Evolutionary conservation across 768 basidiomycete species (phyloP), one percentile per base, ranked within the genome.

Genomic region (Candolleomyces aberdarensis): DNA sequence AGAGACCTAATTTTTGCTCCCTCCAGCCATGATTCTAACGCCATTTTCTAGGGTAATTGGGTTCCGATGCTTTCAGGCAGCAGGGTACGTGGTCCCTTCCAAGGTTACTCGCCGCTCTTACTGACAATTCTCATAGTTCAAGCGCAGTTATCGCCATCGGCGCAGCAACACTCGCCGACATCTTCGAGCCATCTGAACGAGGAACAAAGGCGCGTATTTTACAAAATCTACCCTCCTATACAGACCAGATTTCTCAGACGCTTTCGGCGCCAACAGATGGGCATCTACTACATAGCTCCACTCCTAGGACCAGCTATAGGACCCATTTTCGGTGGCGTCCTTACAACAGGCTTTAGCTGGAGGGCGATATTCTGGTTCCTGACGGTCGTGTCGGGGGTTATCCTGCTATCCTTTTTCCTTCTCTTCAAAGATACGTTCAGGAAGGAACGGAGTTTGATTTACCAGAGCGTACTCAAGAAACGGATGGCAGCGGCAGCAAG

Each of bases 361-460:
- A 82, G 91, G 41, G 84, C 87, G 8, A 84, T 85, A 0, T 93
- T 96, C 70, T 96, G 91, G 83, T 92, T 95, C 70, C 80, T 94
- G 22, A 76, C 83, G 0, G 85, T 86, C 36, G 79, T 88, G 58
- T 83, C 83, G 9, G 85, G 84, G 1, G 31, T 79, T 39, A 82
- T 81, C 55, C 76, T 84, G 55, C 48, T 85, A 43, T 73, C 78
- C 19, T 91, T 92, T 71, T 58, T 88, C 39, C 71, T 87, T 22
- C 76, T 88, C 68, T 91, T 94, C 76, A 84, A 83, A 60, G 93
- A 96, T 67, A 92, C 92, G 0, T 96, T 91, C 75, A 83, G 93
- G 17, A 76, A 81, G 58, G 91, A 94, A 67, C 87, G 95, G 48
- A 95, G 92, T 57, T 73, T 90, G 22, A 83, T 85, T 3, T 96